Evolutionary conservation across 208 protist genomes (phyloP), one percentile per base, ranked within the genome.

Genomic region (Naegleria fowleri): DNA sequence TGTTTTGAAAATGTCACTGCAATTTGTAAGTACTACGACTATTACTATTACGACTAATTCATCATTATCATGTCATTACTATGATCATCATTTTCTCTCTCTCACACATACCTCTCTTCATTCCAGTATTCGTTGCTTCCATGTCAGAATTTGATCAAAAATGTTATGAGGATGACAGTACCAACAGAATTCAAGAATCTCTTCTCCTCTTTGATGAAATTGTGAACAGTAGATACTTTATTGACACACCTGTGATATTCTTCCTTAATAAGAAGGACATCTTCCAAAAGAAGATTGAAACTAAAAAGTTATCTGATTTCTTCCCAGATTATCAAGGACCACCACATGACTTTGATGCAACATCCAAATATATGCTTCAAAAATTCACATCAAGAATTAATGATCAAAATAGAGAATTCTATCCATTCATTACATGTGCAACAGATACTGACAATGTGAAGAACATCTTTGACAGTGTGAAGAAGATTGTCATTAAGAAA

Each of bases 111-210:
- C 43, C 43, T 9, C 43, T 9, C 43, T n/a, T n/a, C n/a, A n/a
- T n/a, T n/a, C n/a, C n/a, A 87, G 39, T 39, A 87, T 92, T 92
- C 90, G 29, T 93, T 13, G 25, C 86, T 52, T 43, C 33, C 84
- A 92, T 97, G 91, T 93, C 79, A 86, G 96, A 96, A 51, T 97
- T 95, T 90, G 95, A 97, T 90, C 93, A 94, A 83, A 84, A 94
- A 22, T 90, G 96, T 3, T 92, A 92, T 76, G 96, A 97, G 92
- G 96, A 97, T 87, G 79, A 92, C 15, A 92, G 90, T 25, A 85
- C 83, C 41, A 97, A 96, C 91, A 93, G 96, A 59, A 97, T 98
- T 93, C 25, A 89, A 2, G 96, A 98, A 87, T 94, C 94, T 13
- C 86, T 98, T 19, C 55, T 91, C 9, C 93, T 98, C 16, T 98